Base-by-base conservation (phyloP, 345 rosid species). In the Sisymbrium altissimum region DNA sequence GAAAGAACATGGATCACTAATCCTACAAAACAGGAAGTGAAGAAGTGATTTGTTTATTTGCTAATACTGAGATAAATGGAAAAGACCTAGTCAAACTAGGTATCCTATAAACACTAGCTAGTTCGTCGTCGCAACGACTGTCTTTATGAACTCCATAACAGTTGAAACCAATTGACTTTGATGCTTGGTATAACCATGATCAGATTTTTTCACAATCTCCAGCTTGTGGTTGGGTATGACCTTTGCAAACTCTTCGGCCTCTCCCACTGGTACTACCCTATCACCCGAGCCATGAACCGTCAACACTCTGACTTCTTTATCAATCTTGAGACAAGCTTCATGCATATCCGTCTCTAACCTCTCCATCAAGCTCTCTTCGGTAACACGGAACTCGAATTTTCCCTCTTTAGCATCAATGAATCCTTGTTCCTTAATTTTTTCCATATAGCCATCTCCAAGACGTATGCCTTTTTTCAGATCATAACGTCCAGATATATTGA, bases 251-350 rank as follows among this genome's bases (percentile, higher is more conserved):
- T 87, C 83, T 4, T 56, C 18, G 0, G 96, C 96, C 79, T 92
- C 94, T 79, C 70, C 83, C 23, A 79, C 79, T 0, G 88, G 87
- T 29, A 90, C 83, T 25, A 80, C 33, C 40, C 69, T 49, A 39
- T 90, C 97, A 21, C 59, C 79, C 46, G 89, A 68, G 74, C 94
- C 97, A 39, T 91, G 97, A 64, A 91, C 81, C 14, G 87, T 87
- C 85, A 87, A 72, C 39, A 87, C 54, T 49, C 87, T 86, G 18
- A 14, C 63, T 40, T 78, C 82, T 75, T 70, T 81, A 57, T 61
- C 84, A 61, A 87, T 86, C 52, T 70, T 59, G 65, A 84, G 84
- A 56, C 87, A 86, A 38, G 84, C 25, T 23, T 23, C 25, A 23
- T 23, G 25, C 25, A 23, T 23, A 23, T 23, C 25, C 25, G 2